Evolutionary conservation across 495 filamentous ascomycete species (phyloP).

Genomic region (Neurospora sp.): DNA sequence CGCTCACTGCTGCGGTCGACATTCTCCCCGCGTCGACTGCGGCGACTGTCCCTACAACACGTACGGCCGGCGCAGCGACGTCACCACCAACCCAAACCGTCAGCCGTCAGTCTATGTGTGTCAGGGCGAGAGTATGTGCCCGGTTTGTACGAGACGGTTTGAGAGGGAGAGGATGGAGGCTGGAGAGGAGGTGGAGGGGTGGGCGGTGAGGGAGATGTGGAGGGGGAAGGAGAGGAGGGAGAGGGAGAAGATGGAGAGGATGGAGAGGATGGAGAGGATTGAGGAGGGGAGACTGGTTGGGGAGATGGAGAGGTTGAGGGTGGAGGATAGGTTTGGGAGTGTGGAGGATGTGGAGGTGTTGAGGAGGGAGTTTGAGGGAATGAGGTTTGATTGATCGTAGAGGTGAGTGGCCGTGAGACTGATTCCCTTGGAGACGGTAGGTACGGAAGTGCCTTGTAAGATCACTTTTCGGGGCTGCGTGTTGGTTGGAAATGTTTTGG

Average conservation of each 20-base stretch:
- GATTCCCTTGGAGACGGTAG: neutral
- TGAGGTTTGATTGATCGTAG: neutral
- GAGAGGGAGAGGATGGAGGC: neutral
- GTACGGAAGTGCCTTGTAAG: neutral
- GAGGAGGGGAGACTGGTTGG: neutral
- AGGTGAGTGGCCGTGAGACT: neutral
- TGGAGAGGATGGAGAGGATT: neutral
- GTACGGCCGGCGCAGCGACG: neutral
- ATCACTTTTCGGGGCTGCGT: neutral
- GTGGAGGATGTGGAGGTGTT: neutral
- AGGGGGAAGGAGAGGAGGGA: neutral
- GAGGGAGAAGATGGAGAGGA: neutral
- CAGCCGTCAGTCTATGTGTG: neutral
- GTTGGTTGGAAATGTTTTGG: neutral
- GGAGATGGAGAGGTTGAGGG: neutral
- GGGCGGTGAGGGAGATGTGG: neutral
- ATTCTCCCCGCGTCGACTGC: neutral
- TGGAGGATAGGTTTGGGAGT: neutral
- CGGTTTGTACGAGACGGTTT: neutral
- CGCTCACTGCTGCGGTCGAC: neutral
- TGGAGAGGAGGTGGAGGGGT: neutral
- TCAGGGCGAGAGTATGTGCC: neutral
- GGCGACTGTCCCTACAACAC: neutral
- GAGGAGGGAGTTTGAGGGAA: neutral
- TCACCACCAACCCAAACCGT: neutral